Evolutionary conservation across 108 stramenopile genomes (phyloP), one percentile per base, ranked within the genome.

Genomic region (Pseudonitzschia multistriata): DNA sequence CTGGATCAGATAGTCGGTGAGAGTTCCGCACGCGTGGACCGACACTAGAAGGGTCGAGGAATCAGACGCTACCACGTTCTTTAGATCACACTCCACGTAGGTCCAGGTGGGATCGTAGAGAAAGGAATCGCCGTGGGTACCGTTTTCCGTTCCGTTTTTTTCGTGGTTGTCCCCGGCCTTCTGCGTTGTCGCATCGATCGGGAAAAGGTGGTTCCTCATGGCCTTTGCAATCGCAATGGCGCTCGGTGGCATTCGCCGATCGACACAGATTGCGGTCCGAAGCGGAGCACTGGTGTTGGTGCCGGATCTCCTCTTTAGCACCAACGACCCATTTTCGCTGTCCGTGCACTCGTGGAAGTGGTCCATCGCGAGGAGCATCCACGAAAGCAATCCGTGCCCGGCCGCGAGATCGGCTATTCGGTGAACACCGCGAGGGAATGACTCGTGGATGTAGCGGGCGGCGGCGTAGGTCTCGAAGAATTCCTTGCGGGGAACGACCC

Each of bases 311-410:
- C 33, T 49, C n/a, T 48, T 13, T 15, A 15, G 47, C 13, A 15
- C 13, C n/a, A n/a, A n/a, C n/a, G n/a, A n/a, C n/a, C n/a, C 29
- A 25, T 24, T 25, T 28, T 25, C 34, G 59, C 35, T 56, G 30
- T 11, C 25, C 24, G 1, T 35, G 5, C 33, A 0, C 14, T 35
- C 31, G 17, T 34, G 39, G 28, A 83, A 33, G 31, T 76, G 60
- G 28, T 81, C 78, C 49, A 88, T 49, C 10, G 84, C 35, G 11
- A 88, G 73, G 25, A 85, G 70, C 13, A 81, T 81, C 87, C 87
- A 88, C n/a, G 84, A 80, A 37, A 88, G 65, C n/a, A 88, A 61
- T 0, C 85, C 85, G 78, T 88, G 87, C 25, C 85, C 83, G 42
- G 80, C 72, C 15, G 87, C 87, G 52, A 85, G 54, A 73, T 88